phyloP scores from a whole-genome alignment of 2,329 filamentous ascomycete genomes.

The Aspergillus uvarum region DNA sequence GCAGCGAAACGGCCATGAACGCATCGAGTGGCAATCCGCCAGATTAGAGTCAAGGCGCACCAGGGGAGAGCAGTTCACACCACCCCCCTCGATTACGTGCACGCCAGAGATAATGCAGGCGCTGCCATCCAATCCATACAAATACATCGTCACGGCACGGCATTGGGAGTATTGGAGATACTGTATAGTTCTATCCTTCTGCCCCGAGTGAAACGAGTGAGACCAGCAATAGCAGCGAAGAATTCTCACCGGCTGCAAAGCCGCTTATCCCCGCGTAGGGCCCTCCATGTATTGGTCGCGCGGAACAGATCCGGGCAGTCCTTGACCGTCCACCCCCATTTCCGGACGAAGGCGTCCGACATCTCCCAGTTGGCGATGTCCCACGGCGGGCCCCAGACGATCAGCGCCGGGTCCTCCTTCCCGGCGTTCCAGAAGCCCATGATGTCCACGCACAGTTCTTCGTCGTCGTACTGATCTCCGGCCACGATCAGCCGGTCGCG shows the following conservation, averaged over 20 bases:
- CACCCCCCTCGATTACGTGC: no score
- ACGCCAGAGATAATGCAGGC: no score
- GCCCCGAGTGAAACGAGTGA: no score
- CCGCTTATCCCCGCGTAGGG: constrained; percentile 2
- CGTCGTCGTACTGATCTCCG: constrained; percentile 30
- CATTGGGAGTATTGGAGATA: no score
- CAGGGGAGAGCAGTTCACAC: no score
- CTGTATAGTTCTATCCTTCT: no score
- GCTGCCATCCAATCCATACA: no score
- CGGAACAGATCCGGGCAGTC: constrained; percentile 8
- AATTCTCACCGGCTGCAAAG: neutral
- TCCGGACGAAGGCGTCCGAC: constrained; percentile 41
- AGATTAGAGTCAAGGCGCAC: no score
- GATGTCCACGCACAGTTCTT: constrained; percentile 39
- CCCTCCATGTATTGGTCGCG: constrained; percentile 12
- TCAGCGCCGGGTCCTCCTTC: constrained; percentile 25
- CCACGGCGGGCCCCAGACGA: constrained; percentile 49
- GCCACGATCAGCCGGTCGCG: constrained; percentile 41
- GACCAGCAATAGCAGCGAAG: no score
- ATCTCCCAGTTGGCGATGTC: constrained; percentile 47
- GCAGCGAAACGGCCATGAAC: no score
- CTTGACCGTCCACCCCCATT: constrained; percentile 33
- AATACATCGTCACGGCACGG: no score
- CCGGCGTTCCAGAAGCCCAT: constrained; percentile 22
- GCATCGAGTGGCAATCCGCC: no score